Percentiles rank a stretch among this genome's conserved stretches.
These are phyloP conservation scores for Kurtzmaniella quercitrusa DNA, from an alignment of 1,139 yeast genomes.

Conservation along the genomic window DNA sequence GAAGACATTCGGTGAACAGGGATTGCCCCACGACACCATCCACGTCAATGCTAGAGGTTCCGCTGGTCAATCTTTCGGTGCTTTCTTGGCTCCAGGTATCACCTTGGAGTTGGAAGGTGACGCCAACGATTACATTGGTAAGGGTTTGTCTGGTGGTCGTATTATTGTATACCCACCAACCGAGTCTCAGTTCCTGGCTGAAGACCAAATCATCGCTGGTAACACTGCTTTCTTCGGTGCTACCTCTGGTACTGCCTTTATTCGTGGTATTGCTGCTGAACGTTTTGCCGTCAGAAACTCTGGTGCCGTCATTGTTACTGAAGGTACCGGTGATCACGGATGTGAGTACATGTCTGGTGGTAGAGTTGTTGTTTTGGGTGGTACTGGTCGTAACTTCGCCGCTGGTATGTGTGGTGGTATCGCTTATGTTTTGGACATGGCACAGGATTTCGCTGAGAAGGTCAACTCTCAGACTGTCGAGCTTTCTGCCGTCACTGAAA, in stretches of 20 bases:
- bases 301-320: conserved; percentile 95
- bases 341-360: conserved; percentile 99
- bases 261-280: conserved; percentile 97
- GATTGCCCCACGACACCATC: conserved; percentile 93
- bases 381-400: conserved; percentile 92
- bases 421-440: conserved; percentile 93
- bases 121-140: conserved; percentile 96
- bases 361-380: conserved; percentile 87
- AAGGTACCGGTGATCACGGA: conserved; percentile 98
- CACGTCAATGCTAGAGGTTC: conserved; percentile 89
- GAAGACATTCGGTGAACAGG: conserved; percentile 87
- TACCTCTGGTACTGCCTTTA: conserved; percentile 88
- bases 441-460: conserved; percentile 81
- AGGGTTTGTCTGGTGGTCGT: conserved; percentile 95
- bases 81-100: conserved; percentile 93
- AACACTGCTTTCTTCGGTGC: conserved; percentile 98
- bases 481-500: conserved; percentile 71
- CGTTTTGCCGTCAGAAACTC: conserved; percentile 98
- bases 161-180: conserved; percentile 88
- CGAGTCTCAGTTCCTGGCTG: conserved; percentile 80
- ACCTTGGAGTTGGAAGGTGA: conserved; percentile 96
- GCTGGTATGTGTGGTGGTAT: conserved; percentile 99
- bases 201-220: conserved; percentile 94
- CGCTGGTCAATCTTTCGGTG: conserved; percentile 99
- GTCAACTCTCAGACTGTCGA: conserved; percentile 84